Base-by-base conservation (phyloP, 257 asterid genomes). In the Paraleonurus japonicus region DNA sequence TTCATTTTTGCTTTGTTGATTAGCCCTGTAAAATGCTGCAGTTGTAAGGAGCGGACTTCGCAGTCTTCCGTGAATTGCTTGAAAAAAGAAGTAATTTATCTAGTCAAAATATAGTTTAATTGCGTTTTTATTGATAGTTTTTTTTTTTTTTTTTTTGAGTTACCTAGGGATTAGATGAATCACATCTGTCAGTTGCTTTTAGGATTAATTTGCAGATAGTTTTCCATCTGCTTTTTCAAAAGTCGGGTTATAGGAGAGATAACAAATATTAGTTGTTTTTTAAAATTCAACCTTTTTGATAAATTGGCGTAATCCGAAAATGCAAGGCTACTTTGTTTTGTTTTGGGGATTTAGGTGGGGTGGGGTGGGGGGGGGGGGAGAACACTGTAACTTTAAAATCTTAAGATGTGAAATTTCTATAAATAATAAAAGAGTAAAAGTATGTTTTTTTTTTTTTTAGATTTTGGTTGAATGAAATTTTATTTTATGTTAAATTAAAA, bases 91-190 rank as follows among this genome's bases (percentile, higher is more conserved):
- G 69, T 55, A 53, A 19, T 24, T 24, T 22, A 24, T 55, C 37
- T 23, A 5, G 10, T 10, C 7, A 39, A 62, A 24, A 10, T 13
- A 5, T 4, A 11, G 23, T 62, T 53, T 22, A 35, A 4, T 16
- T 37, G 45, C 20, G 35, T 27, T n/a, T 7, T 26, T 22, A 39
- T 4, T 10, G 27, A 58, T 5, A 26, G 53, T 12, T 24, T 15
- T 35, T 72, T 1, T 35, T 8, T n/a, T 39, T 12, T 24, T 15
- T 35, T n/a, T 2, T 47, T 1, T 3, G 22, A 0, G n/a, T 43
- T 33, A 12, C 51, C 12, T 50, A 7, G 67, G 78, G 67, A 76
- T 74, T 71, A 61, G 75, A 66, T 74, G 61, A 47, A 67, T 35
- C 27, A 63, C 62, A 65, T 50, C 61, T 69, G 33, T 63, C 60